Evolutionary conservation across 1,139 yeast genomes (phyloP).

Genomic region (Yamadazyma atlantica): DNA sequence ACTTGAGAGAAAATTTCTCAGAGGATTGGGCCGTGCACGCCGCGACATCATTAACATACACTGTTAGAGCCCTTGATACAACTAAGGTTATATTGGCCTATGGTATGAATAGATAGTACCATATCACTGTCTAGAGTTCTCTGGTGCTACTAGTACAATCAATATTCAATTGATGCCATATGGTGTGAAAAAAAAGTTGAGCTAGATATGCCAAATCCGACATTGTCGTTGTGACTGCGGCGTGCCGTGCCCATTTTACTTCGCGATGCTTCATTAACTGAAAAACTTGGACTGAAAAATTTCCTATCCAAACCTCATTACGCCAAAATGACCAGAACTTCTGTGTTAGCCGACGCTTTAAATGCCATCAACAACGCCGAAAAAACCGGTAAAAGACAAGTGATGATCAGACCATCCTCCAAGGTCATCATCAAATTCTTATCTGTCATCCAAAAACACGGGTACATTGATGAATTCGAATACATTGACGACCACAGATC

Average conservation of each 20-base stretch:
- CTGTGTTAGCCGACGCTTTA: constrained; percentile 98
- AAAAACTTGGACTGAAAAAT: too few relatives aligned
- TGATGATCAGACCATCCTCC: constrained; percentile 96
- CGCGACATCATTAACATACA: too few relatives aligned
- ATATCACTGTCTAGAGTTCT: too few relatives aligned
- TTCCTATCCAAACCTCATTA: neutral
- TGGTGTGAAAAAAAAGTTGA: too few relatives aligned
- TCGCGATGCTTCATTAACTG: too few relatives aligned
- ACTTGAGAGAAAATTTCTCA: neutral
- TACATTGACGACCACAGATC: constrained; percentile 98
- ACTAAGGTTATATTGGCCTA: too few relatives aligned
- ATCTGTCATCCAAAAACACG: constrained; percentile 96
- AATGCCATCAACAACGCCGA: constrained; percentile 99
- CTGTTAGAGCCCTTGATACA: too few relatives aligned
- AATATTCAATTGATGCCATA: too few relatives aligned
- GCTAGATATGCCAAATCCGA: neutral
- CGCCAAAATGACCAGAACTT: constrained; percentile 92
- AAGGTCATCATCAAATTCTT: constrained; percentile 95
- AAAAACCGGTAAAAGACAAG: constrained; percentile 99
- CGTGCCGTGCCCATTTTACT: too few relatives aligned
- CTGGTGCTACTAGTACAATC: too few relatives aligned
- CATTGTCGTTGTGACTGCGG: constrained; percentile 1
- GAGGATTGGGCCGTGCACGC: neutral
- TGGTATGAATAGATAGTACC: too few relatives aligned
- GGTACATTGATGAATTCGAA: constrained; percentile 77